A percentile compares a stretch with the other conserved stretches of the same genome.
Conservation (phyloP, 345 rosid species). For the Conringia planisiliqua region DNA sequence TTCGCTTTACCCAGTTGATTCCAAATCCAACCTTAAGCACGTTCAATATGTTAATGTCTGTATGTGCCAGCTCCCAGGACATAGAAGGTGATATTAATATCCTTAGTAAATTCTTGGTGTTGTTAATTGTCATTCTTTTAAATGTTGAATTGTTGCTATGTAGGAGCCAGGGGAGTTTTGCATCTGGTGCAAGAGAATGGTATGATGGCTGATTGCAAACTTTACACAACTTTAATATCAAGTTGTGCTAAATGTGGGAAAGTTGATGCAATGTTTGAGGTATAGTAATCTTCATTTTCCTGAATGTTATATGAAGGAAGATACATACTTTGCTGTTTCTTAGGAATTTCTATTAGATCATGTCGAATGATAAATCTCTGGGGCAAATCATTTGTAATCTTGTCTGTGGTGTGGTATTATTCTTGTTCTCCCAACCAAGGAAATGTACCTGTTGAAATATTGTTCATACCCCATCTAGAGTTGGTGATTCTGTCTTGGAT, state of each 20-base stretch:
- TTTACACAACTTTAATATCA: conserved; percentile 89
- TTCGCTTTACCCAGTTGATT: conserved; percentile 77
- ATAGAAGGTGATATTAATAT: conserved; percentile 52
- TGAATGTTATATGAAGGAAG: conserved; percentile 8
- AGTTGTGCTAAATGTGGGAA: conserved; percentile 91
- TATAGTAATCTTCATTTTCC: conserved; percentile 35
- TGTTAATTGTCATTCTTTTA: neutral
- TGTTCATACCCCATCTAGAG: neutral
- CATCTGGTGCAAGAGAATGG: conserved; percentile 64
- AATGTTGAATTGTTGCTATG: conserved; percentile 22
- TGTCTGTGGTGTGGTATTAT: neutral
- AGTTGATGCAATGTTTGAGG: conserved; percentile 97
- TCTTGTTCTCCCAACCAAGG: neutral
- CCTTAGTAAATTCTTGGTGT: neutral
- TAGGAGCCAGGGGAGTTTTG: conserved; percentile 81
- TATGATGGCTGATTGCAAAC: conserved; percentile 76
- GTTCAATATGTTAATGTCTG: conserved; percentile 93
- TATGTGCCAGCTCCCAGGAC: conserved; percentile 76
- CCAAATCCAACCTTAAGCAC: conserved; percentile 85
- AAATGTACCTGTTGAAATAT: neutral
- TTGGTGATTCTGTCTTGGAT: neutral
- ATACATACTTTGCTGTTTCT: neutral
- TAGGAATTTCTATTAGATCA: neutral
- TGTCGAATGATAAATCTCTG: neutral
- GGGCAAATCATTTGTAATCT: neutral